Evolutionary conservation across 164 flowering plant genomes (phyloP), one percentile per base, ranked within the genome.

Genomic region (Vitis rupestris): DNA sequence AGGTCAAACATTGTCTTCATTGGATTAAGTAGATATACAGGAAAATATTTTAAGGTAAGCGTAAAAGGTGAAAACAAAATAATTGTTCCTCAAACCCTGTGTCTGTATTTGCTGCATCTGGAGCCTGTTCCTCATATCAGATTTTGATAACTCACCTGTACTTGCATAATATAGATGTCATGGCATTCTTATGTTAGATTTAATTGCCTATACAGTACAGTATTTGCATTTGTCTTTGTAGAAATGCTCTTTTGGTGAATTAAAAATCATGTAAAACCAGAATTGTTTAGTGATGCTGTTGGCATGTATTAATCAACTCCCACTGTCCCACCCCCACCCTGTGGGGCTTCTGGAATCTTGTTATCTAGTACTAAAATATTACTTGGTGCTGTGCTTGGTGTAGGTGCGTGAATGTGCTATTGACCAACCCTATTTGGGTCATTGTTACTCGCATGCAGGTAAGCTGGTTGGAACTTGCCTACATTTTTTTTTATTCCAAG

Each of bases 381-480:
- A 29, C 55, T 66, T 53, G 49, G 23, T 23, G 29, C n/a, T 48
- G 66, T 73, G 56, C 27, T 77, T 72, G 52, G 2, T 78, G 67
- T 68, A 92, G 99, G 88, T 94, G 98, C 75, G 85, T 88, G 67
- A 94, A 94, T 78, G 98, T 92, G 81, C 82, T 94, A 80, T 67
- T 94, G 82, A 94, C 98, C 50, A 94, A 88, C 67, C 99, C 99
- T 49, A 94, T 92, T 65, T 94, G 99, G 99, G 91, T 94, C 31
- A 90, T 94, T 68, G 99, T 94, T 63, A 93, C 98, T 1, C 94
- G 99, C 49, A 92, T 92, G 99, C 98, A 94, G 97, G 99, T 94
- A 80, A 75, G 37, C 50, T 69, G 14, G 54, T 59, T 61, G 49
- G 67, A 37, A 66, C 67, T 48, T 19, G 8, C 17, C 9, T 16